Evolutionary conservation across 805 yeast species (phyloP).

Genomic region (Candida rishiriensis): DNA sequence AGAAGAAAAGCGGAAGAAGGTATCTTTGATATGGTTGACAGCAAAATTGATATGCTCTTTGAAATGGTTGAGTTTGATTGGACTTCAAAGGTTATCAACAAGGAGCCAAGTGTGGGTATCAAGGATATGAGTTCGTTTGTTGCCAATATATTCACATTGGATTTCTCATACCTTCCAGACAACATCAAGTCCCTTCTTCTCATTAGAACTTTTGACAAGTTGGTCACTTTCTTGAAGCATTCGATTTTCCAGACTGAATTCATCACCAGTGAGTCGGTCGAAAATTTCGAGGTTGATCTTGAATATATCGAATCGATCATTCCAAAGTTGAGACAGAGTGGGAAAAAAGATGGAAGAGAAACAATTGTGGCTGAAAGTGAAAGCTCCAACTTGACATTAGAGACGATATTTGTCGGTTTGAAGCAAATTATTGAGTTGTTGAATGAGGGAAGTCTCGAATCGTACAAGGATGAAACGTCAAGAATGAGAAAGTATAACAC

Average conservation of each 20-base stretch:
- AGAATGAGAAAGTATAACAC: slow-evolving; percentile 69
- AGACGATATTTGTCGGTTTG: slow-evolving; percentile 71
- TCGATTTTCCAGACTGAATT: slow-evolving; percentile 52
- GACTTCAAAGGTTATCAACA: slow-evolving; percentile 47
- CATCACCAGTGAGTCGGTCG: slow-evolving; percentile 56
- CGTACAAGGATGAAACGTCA: slow-evolving; percentile 50
- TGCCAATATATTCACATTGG: slow-evolving; percentile 79
- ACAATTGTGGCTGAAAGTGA: slow-evolving; percentile 11
- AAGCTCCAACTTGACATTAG: slow-evolving; percentile 42
- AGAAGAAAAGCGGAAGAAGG: slow-evolving; percentile 73
- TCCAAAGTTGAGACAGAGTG: slow-evolving; percentile 30
- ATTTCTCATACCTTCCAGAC: slow-evolving; percentile 75
- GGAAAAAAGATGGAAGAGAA: slow-evolving; percentile 15
- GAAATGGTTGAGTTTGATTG: slow-evolving; percentile 87
- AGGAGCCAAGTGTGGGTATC: slow-evolving; percentile 68
- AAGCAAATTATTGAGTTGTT: slow-evolving; percentile 76
- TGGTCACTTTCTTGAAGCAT: slow-evolving; percentile 65
- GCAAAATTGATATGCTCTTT: slow-evolving; percentile 70
- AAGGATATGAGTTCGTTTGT: slow-evolving; percentile 82
- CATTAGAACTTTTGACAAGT: slow-evolving; percentile 80
- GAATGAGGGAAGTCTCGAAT: slow-evolving; percentile 58
- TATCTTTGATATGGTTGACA: slow-evolving; percentile 77
- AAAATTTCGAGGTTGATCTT: slow-evolving; percentile 77
- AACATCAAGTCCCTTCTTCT: slow-evolving; percentile 75
- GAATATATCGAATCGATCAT: slow-evolving; percentile 63